phyloP scores from a whole-genome alignment of 768 basidiomycete genomes.

The Symmetrospora coprosmae region DNA sequence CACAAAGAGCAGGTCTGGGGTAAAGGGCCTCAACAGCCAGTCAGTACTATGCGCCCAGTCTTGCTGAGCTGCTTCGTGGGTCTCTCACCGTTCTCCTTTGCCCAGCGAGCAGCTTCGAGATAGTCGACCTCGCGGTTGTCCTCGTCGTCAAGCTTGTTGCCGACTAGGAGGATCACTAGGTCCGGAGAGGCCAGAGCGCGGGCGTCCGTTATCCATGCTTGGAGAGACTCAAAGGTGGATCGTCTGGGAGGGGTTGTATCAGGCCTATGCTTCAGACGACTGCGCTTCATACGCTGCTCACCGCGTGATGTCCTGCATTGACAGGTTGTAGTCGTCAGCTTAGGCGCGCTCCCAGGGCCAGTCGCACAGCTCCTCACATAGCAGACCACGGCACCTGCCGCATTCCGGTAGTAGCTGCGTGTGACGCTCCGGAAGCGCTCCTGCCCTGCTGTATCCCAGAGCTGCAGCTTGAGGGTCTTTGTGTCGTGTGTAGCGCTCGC shows the following conservation, averaged over 20 bases:
- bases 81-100: constrained; percentile 84
- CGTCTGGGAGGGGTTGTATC: no score
- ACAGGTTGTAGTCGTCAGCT: no score
- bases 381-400: constrained; percentile 26
- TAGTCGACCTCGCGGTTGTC: constrained; percentile 80
- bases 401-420: constrained; percentile 80
- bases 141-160: constrained; percentile 81
- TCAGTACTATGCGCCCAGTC: not conserved
- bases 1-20: constrained; percentile 72
- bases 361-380: constrained; percentile 29
- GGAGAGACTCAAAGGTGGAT: constrained; percentile 65
- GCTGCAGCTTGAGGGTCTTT: constrained; percentile 59
- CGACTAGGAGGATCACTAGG: constrained; percentile 46
- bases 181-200: constrained; percentile 82
- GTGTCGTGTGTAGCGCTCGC: not conserved
- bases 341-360: no score
- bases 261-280: not conserved
- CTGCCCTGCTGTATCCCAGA: constrained; percentile 99
- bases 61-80: no score
- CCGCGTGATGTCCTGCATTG: constrained; percentile 41
- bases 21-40: no score
- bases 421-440: constrained; percentile 99
- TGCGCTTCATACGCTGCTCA: constrained; percentile 26
- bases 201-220: constrained; percentile 84
- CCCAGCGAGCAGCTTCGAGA: constrained; percentile 88